Conservation (phyloP, 2,329 filamentous ascomycete genomes). For the Tothia fuscella region DNA sequence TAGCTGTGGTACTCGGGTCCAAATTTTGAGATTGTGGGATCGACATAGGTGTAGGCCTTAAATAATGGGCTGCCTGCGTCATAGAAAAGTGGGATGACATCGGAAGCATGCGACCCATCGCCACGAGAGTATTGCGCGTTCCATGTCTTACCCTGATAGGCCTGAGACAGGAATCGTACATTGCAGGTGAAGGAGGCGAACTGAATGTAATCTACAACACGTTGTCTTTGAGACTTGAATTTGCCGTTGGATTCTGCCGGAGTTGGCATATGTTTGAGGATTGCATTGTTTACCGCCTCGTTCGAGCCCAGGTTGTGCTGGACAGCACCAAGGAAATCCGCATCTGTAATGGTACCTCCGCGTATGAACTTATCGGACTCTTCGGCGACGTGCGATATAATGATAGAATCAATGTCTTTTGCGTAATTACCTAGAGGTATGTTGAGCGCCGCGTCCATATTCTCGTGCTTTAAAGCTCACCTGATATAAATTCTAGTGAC, state of each 20-base stretch:
- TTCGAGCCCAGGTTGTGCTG: slow-evolving; percentile 2
- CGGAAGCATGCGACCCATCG: slow-evolving; percentile 2
- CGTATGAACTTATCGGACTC: slow-evolving; percentile 7
- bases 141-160: slow-evolving; percentile 8
- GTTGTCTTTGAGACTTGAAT: neutral
- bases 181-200: slow-evolving; percentile 6
- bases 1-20: slow-evolving; percentile 8
- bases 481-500: slow-evolving; percentile 5
- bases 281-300: neutral
- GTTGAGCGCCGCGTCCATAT: neutral
- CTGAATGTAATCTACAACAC: slow-evolving; percentile 3
- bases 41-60: no score
- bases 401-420: slow-evolving; percentile 7
- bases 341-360: neutral
- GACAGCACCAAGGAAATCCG: neutral
- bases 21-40: neutral
- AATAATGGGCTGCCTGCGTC: neutral
- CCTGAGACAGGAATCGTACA: slow-evolving; percentile 8
- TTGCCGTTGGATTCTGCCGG: neutral
- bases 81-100: slow-evolving; percentile 2
- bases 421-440: slow-evolving; percentile 4
- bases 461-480: no score
- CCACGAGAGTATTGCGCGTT: slow-evolving; percentile 3
- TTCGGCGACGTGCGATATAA: slow-evolving; percentile 6
- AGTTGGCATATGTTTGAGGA: slow-evolving; percentile 1